Conservation (phyloP, 1,139 yeast species). For the Hyphopichia wangnamkhiaoensis region DNA sequence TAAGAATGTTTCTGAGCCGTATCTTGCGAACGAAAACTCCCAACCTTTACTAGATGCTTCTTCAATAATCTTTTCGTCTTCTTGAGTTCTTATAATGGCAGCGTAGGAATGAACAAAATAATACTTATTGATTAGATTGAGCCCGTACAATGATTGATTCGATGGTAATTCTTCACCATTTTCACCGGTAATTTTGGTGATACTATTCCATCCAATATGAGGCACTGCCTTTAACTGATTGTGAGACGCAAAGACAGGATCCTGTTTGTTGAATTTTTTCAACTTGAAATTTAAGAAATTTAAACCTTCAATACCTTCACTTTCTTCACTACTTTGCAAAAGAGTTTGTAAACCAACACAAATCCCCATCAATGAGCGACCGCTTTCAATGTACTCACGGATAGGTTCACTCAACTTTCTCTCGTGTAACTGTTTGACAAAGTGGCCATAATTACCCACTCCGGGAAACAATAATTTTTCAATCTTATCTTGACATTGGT, state of each 20-base stretch:
- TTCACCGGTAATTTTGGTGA: conserved; percentile 19
- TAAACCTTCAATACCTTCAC: conserved; percentile 58
- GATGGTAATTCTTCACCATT: conserved; percentile 15
- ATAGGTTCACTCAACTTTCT: conserved; percentile 70
- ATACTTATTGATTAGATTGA: conserved; percentile 68
- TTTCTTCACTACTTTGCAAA: conserved; percentile 74
- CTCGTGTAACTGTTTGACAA: conserved; percentile 65
- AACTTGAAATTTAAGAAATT: conserved; percentile 53
- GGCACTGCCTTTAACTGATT: conserved; percentile 73
- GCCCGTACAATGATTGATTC: conserved; percentile 51
- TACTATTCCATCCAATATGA: conserved; percentile 89
- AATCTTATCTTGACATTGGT: conserved; percentile 42
- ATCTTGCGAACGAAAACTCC: conserved; percentile 71
- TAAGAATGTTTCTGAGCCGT: conserved; percentile 77
- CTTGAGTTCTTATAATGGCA: conserved; percentile 49
- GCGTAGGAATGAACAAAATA: conserved; percentile 96
- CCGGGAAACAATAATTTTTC: conserved; percentile 79
- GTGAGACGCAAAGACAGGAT: conserved; percentile 24
- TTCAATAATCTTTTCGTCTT: conserved; percentile 28
- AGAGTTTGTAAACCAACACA: conserved; percentile 94
- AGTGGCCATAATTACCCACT: conserved; percentile 95
- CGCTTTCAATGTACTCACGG: conserved; percentile 62
- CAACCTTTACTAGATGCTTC: conserved; percentile 57
- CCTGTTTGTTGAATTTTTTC: conserved; percentile 57
- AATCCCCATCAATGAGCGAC: conserved; percentile 89